A percentile compares a stretch with the other conserved stretches of the same genome.
Evolutionary conservation across 805 yeast species (phyloP).

Genomic region (Starmerella geochares): DNA sequence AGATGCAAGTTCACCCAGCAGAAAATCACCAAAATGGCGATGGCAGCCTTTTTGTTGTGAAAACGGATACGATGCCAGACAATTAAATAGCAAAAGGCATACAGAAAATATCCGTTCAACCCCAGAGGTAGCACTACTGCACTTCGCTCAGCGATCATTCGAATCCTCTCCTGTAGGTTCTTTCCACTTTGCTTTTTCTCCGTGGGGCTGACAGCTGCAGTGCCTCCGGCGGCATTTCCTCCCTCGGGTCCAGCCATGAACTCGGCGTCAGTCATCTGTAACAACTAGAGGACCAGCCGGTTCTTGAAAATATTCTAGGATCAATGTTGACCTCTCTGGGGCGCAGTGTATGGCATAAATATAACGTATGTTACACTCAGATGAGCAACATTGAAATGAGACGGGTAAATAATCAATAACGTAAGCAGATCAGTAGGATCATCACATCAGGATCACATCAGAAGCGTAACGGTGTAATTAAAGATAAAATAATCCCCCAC

Average conservation of each 20-base stretch:
- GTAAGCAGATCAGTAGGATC: too few species aligned
- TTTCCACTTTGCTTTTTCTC: neutral
- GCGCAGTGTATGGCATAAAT: too few species aligned
- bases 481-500: too few species aligned
- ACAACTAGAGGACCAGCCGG: neutral
- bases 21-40: conserved; percentile 17
- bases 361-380: too few species aligned
- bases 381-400: too few species aligned
- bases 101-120: conserved; percentile 19
- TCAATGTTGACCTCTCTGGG: too few species aligned
- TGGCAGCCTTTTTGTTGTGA: conserved; percentile 15
- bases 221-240: neutral
- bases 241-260: conserved; percentile 3
- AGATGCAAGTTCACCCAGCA: conserved; percentile 15
- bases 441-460: too few species aligned
- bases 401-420: too few species aligned
- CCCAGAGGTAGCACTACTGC: conserved; percentile 13
- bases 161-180: neutral
- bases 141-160: neutral
- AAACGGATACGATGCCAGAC: conserved; percentile 20
- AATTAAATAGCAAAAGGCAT: conserved; percentile 22
- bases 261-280: neutral
- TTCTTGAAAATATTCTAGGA: too few species aligned
- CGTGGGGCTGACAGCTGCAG: neutral
- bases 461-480: too few species aligned